These are phyloP conservation scores for Candida morakotiae DNA, from an alignment of 805 yeast species.

Conservation along the genomic window DNA sequence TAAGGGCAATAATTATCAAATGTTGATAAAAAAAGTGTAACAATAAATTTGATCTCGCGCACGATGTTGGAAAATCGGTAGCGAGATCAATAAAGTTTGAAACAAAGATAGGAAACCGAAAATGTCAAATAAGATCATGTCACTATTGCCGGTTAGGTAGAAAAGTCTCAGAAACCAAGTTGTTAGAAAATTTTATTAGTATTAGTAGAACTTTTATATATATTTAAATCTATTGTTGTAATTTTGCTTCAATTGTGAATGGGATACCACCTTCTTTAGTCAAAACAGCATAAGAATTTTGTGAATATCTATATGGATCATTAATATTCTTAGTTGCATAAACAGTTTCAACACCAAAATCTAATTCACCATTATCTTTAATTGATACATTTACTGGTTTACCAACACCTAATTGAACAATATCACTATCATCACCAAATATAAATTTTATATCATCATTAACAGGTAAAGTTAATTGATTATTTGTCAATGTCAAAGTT, in stretches of 20 bases:
- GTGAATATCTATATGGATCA: constrained; percentile 26
- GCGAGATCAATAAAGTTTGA: no score
- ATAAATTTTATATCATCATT: constrained; percentile 1
- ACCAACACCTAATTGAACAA: constrained; percentile 11
- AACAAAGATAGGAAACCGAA: no score
- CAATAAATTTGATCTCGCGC: no score
- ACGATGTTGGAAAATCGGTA: no score
- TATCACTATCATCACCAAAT: constrained; percentile 3
- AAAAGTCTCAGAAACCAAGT: no score
- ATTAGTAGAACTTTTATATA: no score
- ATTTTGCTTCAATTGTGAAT: constrained; percentile 3
- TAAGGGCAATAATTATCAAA: constrained; percentile 3
- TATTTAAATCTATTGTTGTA: background rate
- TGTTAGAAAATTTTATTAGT: no score
- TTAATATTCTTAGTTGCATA: constrained; percentile 23
- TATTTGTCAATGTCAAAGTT: constrained; percentile 17
- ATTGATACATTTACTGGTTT: constrained; percentile 9
- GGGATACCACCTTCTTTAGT: constrained; percentile 7
- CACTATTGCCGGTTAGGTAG: no score
- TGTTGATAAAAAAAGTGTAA: constrained; percentile 1
- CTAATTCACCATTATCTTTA: constrained; percentile 2
- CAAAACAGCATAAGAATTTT: constrained; percentile 13
- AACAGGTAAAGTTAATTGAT: constrained; percentile 1
- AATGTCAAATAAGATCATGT: no score
- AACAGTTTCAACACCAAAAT: constrained; percentile 16